Conservation (phyloP, 345 rosid species). For the Kandelia obovata region DNA sequence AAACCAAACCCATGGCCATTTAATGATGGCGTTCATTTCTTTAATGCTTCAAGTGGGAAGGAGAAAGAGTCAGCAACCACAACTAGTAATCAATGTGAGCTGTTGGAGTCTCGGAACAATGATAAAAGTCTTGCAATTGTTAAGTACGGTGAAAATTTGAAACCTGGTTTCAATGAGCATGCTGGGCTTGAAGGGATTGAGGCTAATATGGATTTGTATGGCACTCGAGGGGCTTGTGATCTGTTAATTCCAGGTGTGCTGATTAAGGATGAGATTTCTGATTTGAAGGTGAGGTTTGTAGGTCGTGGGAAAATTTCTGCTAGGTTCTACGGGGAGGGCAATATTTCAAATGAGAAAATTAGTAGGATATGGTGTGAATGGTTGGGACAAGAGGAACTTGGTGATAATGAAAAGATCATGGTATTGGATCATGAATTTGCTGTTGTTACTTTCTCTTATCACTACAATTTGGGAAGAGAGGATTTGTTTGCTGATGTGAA, state of each 20-base stretch:
- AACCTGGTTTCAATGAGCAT: conserved; percentile 13
- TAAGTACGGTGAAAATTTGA: conserved; percentile 34
- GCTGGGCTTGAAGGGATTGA: conserved; percentile 14
- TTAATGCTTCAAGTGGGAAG: conserved; percentile 42
- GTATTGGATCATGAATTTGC: conserved; percentile 38
- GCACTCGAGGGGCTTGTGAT: conserved; percentile 20
- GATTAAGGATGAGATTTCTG: conserved; percentile 53
- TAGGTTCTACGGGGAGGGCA: conserved; percentile 40
- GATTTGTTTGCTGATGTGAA: conserved; percentile 57
- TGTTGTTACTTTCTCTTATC: conserved; percentile 12
- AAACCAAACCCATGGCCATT: conserved; percentile 88
- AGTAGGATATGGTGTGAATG: conserved; percentile 94
- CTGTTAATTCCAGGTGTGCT: conserved; percentile 51
- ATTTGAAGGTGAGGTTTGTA: conserved; percentile 49
- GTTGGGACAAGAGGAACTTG: conserved; percentile 49
- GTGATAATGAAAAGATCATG: conserved; percentile 28
- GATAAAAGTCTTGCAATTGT: conserved; percentile 52
- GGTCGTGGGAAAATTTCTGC: conserved; percentile 67
- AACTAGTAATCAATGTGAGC: conserved; percentile 18
- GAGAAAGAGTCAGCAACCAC: conserved; percentile 25
- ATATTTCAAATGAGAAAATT: conserved; percentile 30
- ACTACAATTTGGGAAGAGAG: conserved; percentile 61
- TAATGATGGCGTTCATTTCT: conserved; percentile 79
- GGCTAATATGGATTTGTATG: conserved; percentile 21
- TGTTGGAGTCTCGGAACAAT: conserved; percentile 30